These are phyloP conservation scores for Dictyostelium brefeldianum DNA, from an alignment of 78 protist species.

Conservation along the genomic window DNA sequence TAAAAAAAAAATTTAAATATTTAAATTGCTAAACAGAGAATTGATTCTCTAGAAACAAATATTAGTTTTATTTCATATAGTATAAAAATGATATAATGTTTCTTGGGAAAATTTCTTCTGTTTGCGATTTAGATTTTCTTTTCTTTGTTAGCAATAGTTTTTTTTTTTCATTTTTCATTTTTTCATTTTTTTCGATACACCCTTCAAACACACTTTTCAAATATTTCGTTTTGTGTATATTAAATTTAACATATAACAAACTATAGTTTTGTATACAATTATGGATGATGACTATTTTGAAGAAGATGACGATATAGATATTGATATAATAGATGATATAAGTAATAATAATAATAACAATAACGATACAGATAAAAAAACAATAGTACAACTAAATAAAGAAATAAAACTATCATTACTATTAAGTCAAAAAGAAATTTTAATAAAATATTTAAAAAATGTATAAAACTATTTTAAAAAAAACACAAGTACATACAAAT, in stretches of 20 bases:
- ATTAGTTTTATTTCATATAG: no score
- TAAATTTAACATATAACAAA: no score
- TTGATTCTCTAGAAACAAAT: no score
- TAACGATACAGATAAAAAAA: not conserved
- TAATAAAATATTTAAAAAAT: not conserved
- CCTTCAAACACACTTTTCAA: no score
- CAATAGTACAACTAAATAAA: not conserved
- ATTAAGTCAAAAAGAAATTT: not conserved
- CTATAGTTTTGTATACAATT: no score
- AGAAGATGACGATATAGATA: not conserved
- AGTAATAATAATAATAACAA: no score
- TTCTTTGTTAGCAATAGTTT: no score
- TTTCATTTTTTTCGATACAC: not conserved
- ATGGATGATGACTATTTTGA: not conserved
- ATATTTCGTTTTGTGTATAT: no score
- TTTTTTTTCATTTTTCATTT: not conserved
- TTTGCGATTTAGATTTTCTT: not conserved
- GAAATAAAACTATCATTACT: constrained; percentile 3
- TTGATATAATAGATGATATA: not conserved
- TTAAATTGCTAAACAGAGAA: no score
- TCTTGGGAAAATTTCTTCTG: not conserved
- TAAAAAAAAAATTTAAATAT: no score
- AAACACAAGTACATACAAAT: no score
- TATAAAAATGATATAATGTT: no score
- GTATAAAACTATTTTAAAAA: not conserved